These are phyloP conservation scores for Macaranga tanarius DNA, from an alignment of 441 rosid species.

Conservation along the genomic window DNA sequence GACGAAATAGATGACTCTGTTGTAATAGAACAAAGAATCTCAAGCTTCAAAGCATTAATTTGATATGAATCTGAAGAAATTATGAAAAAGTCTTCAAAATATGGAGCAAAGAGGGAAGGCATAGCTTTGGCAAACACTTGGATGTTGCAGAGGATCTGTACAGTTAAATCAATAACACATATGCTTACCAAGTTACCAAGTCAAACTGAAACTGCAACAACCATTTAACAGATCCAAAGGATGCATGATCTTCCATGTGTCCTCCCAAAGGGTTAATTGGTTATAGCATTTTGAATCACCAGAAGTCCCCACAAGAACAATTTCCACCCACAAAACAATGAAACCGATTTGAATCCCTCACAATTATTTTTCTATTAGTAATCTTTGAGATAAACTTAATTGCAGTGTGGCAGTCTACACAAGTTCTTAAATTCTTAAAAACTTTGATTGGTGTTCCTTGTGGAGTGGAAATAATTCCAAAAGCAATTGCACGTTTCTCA, in stretches of 20 bases:
- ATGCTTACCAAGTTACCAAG: conserved; percentile 5
- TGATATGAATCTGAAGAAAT: conserved; percentile 74
- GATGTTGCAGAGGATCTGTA: conserved; percentile 89
- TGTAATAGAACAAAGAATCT: conserved; percentile 77
- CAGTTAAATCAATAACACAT: conserved; percentile 23
- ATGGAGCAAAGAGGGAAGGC: conserved; percentile 76
- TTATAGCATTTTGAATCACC: conserved; percentile 20
- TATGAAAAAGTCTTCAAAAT: conserved; percentile 76
- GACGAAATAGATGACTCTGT: conserved; percentile 66
- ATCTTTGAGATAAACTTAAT: conserved; percentile 48
- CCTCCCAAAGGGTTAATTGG: neutral
- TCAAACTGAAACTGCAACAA: neutral
- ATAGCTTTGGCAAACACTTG: conserved; percentile 81
- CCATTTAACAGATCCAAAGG: too few species aligned
- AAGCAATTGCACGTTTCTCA: conserved; percentile 53
- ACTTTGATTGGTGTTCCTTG: conserved; percentile 43
- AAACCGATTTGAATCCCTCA: conserved; percentile 26
- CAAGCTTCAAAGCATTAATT: conserved; percentile 85
- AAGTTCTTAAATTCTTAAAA: conserved; percentile 46
- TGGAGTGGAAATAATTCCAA: conserved; percentile 42
- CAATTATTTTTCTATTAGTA: conserved; percentile 22
- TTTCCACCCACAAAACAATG: conserved; percentile 26
- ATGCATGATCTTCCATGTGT: too few species aligned
- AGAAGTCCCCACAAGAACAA: conserved; percentile 28
- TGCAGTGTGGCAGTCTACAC: conserved; percentile 49